phyloP scores from a whole-genome alignment of 208 protist species.

The Phytomonas francai region DNA sequence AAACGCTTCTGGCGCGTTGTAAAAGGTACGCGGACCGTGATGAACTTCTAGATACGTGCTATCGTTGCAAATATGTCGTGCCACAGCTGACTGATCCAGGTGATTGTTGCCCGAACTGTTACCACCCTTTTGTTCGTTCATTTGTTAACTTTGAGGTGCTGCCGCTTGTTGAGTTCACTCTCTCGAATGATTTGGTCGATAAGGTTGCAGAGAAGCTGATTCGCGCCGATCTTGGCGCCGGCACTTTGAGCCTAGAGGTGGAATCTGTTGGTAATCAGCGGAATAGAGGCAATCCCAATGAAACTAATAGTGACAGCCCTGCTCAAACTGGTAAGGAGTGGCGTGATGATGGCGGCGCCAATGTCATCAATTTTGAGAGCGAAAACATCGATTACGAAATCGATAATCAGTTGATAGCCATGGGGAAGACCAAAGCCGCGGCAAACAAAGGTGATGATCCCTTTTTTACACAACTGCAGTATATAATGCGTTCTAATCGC shows the following conservation, averaged over 20 bases:
- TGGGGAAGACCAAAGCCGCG: slow-evolving; percentile 54
- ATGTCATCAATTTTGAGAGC: slow-evolving; percentile 87
- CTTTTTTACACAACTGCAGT: slow-evolving; percentile 85
- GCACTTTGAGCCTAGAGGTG: slow-evolving; percentile 7
- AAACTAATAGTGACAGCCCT: slow-evolving; percentile 8
- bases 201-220: slow-evolving; percentile 85
- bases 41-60: slow-evolving; percentile 89
- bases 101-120: slow-evolving; percentile 87
- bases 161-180: slow-evolving; percentile 92
- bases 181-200: slow-evolving; percentile 80
- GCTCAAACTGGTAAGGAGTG: slow-evolving; percentile 24
- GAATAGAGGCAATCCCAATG: slow-evolving; percentile 5
- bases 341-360: slow-evolving; percentile 49
- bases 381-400: slow-evolving; percentile 87
- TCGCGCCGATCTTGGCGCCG: slow-evolving; percentile 42
- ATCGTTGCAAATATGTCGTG: slow-evolving; percentile 85
- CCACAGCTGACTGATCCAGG: slow-evolving; percentile 73
- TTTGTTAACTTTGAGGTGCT: slow-evolving; percentile 89
- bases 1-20: slow-evolving; percentile 81
- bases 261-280: neutral
- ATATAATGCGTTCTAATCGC: slow-evolving; percentile 61
- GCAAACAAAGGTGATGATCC: slow-evolving; percentile 74
- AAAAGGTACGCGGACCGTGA: slow-evolving; percentile 84
- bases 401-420: slow-evolving; percentile 68
- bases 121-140: slow-evolving; percentile 90